Conservation (phyloP, 1,284 basidiomycete genomes). For the Cerioporus squamosus region DNA sequence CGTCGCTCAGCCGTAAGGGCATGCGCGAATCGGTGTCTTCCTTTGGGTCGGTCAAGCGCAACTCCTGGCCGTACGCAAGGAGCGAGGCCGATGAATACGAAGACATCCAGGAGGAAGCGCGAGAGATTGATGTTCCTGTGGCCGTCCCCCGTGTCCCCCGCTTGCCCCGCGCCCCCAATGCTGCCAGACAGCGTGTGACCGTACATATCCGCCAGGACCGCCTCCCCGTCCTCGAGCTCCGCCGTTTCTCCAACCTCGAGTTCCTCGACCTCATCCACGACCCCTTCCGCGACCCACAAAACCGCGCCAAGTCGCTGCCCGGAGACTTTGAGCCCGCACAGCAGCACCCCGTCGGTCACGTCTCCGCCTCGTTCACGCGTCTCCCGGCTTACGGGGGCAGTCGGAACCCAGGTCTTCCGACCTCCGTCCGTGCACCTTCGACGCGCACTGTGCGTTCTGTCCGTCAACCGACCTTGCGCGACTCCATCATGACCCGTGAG, state of each 20-base stretch:
- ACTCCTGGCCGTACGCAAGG: constrained; percentile 4
- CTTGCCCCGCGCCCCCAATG: constrained; percentile 3
- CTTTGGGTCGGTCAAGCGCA: constrained; percentile 16
- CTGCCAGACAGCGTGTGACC: constrained; percentile 53
- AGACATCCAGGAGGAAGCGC: constrained; percentile 3
- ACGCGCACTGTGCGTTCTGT: no score
- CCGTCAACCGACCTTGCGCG: background rate
- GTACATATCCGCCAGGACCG: constrained; percentile 51
- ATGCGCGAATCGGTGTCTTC: constrained; percentile 16
- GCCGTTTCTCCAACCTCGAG: constrained; percentile 56
- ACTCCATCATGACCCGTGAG: constrained; percentile 2
- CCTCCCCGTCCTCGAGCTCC: constrained; percentile 63
- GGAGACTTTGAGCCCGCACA: constrained; percentile 9
- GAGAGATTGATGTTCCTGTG: constrained; percentile 9
- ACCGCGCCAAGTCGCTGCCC: constrained; percentile 23
- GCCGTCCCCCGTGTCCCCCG: background rate
- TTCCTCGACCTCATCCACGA: constrained; percentile 34
- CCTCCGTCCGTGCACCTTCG: background rate
- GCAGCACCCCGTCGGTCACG: background rate
- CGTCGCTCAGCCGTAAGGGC: constrained; percentile 12
- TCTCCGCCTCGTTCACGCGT: constrained; percentile 3
- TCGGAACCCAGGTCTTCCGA: background rate
- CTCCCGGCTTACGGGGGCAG: constrained; percentile 12
- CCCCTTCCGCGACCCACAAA: constrained; percentile 22
- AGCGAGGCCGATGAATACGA: constrained; percentile 3